A percentile compares a stretch with the other conserved stretches of the same genome.
Conservation (phyloP, 306 rosid genomes). For the Neltuma alba region DNA sequence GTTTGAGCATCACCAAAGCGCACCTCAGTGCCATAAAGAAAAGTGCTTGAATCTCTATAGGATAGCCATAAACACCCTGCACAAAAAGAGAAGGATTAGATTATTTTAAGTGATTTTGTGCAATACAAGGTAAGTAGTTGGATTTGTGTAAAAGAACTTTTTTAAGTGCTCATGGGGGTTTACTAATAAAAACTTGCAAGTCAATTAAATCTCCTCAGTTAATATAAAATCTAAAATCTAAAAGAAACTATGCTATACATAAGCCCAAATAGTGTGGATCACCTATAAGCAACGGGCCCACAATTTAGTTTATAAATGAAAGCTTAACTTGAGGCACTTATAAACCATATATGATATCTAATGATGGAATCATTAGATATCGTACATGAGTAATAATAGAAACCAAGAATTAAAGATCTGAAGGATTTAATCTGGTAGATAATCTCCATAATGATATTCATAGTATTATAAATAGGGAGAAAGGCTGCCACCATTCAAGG, state of each 20-base stretch:
- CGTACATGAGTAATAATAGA: background rate
- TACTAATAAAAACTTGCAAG: background rate
- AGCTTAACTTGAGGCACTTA: background rate
- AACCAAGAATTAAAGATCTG: background rate
- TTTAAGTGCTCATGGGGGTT: too few relatives aligned
- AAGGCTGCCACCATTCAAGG: background rate
- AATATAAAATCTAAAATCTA: background rate
- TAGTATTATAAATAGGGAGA: background rate
- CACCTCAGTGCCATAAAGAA: conserved; percentile 87
- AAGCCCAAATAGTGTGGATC: background rate
- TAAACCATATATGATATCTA: conserved; percentile 5
- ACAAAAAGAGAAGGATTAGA: conserved; percentile 24
- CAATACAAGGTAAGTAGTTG: too few relatives aligned
- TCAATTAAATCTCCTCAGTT: conserved; percentile 9
- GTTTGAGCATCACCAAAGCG: conserved; percentile 80
- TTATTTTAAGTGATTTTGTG: too few relatives aligned
- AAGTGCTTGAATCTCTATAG: conserved; percentile 93
- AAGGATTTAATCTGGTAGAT: background rate
- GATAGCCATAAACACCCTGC: conserved; percentile 93
- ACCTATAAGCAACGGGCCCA: background rate
- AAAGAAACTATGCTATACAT: background rate
- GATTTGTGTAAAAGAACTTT: too few relatives aligned
- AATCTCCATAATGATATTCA: background rate
- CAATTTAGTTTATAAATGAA: background rate
- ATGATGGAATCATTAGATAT: conserved; percentile 28